Percentiles rank a stretch among this genome's conserved stretches.
phyloP scores from a whole-genome alignment of 805 yeast species.

The Saccharomyces eubayanus region DNA sequence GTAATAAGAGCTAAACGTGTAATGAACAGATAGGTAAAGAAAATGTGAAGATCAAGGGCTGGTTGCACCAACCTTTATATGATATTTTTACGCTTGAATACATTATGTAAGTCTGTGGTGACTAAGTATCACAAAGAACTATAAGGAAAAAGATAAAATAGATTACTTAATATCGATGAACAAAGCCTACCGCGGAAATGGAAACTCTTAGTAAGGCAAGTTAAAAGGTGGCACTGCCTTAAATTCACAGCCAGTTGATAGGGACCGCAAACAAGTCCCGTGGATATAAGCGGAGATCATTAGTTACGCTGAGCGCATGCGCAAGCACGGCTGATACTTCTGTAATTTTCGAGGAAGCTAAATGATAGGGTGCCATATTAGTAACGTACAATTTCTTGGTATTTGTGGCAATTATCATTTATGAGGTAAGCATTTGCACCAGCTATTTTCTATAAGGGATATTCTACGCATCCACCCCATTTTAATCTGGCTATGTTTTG shows the following conservation, averaged over 20 bases:
- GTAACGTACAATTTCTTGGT: neutral
- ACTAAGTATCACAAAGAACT: neutral
- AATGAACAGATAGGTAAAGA: neutral
- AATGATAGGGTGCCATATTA: neutral
- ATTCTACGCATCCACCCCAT: neutral
- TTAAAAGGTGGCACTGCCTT: neutral
- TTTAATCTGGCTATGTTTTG: neutral
- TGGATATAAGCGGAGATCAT: neutral
- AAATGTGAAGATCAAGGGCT: neutral
- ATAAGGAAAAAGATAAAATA: neutral
- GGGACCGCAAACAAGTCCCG: neutral
- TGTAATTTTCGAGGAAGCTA: neutral
- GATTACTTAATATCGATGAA: neutral
- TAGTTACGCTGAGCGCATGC: neutral
- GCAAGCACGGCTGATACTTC: neutral
- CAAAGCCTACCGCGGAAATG: neutral
- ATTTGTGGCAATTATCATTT: neutral
- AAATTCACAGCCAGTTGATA: neutral
- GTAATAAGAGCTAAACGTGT: neutral
- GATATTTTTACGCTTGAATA: neutral
- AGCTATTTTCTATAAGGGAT: neutral
- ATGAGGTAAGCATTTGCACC: neutral
- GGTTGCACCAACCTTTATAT: neutral
- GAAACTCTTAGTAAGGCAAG: neutral
- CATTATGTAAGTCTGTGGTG: neutral